Percentiles rank a stretch among this genome's conserved stretches.
phyloP scores from a whole-genome alignment of 73 alveolate species.

The Paramecium sonneborni region DNA sequence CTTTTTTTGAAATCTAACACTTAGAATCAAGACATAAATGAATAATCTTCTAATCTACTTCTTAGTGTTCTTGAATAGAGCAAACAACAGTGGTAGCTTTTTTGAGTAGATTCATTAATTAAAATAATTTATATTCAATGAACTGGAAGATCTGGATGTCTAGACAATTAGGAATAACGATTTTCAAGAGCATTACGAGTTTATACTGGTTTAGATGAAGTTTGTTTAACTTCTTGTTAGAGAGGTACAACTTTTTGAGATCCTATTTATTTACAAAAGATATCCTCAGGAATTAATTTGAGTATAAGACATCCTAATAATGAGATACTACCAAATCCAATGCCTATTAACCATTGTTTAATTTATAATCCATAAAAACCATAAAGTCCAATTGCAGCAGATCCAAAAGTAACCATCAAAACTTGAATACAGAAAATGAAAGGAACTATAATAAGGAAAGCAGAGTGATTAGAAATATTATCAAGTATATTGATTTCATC shows the following conservation, averaged over 20 bases:
- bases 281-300: conserved; percentile 45
- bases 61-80: neutral
- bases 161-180: neutral
- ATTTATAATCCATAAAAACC: conserved; percentile 46
- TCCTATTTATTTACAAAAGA: neutral
- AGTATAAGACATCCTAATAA: neutral
- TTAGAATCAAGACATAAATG: neutral
- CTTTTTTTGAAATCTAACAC: neutral
- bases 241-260: neutral
- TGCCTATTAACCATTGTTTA: conserved; percentile 53
- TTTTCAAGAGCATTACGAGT: neutral
- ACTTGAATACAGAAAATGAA: neutral
- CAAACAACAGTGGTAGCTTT: neutral
- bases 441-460: conserved; percentile 45
- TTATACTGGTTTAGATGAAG: neutral
- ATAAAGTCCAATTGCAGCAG: conserved; percentile 43
- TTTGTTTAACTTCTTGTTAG: neutral
- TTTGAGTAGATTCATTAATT: conserved; percentile 11
- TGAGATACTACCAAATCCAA: conserved; percentile 51
- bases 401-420: conserved; percentile 57
- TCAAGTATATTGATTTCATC: conserved; percentile 87
- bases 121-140: neutral
- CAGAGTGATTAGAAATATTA: conserved; percentile 6
- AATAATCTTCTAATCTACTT: neutral
- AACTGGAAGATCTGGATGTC: neutral